Evolutionary conservation across 225 moss, liverwort and hornwort species (phyloP), one percentile per base, ranked within the genome.

Genomic region (Pleurozium schreberi): DNA sequence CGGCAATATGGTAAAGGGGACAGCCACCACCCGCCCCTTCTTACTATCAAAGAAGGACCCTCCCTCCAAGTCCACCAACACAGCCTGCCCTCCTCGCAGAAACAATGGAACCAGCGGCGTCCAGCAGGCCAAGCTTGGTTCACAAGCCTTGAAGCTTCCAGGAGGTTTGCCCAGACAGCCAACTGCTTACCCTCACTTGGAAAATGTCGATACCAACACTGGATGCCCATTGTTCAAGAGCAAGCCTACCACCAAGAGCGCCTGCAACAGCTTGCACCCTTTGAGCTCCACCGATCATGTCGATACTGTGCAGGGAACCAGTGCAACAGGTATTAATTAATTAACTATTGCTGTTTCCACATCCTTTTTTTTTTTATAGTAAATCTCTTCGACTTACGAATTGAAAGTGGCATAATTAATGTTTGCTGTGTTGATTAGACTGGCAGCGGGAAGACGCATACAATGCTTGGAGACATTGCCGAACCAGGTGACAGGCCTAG

Each of bases 1-100:
- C 59, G 78, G 61, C 80, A 88, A 80, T 14, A 96, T 96, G 96
- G 93, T 93, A 66, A 94, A 93, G 68, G 95, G 94, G 80, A 95
- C 95, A 89, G 92, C 95, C 40, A 91, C 91, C 80, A 77, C 94
- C 49, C 96, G 96, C 38, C 88, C 93, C 42, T 93, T 96, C 86
- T 91, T 95, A 53, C 88, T 89, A 18, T 62, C 92, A 6, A 96
- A 89, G 84, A 96, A 90, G 88, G 92, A 93, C 6, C 62, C 87
- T 26, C 81, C 88, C 42, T 92, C 93, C 2, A 89, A 71, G 49
- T 27, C 81, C 66, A 93, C 84, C 26, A 88, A 34, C 21, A 71
- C 89, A 42, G 81, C 80, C 45, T 85, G 94, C 71, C 96, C 94
- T 43, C 95, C 95, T 82, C 88, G 88, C 58, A 53, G 43, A 38